Evolutionary conservation across 2,329 filamentous ascomycete species (phyloP), one percentile per base, ranked within the genome.

Genomic region (Bimuria novae-zelandiae): DNA sequence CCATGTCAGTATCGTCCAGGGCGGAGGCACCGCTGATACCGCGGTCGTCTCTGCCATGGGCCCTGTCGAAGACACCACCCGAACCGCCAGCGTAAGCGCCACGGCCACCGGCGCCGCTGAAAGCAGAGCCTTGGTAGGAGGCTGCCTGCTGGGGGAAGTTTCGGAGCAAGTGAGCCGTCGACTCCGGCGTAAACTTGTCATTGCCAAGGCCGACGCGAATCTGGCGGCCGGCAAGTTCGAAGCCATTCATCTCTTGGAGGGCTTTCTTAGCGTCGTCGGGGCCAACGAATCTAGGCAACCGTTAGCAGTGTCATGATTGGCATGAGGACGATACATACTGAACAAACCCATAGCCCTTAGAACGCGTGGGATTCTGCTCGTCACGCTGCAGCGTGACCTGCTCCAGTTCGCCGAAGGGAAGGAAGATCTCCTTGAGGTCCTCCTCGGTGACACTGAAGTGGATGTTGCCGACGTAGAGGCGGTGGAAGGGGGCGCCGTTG

Each of bases 141-240:
- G 65, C 68, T 33, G 61, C 66, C 65, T 78, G 79, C 70, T 80
- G 87, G 75, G 91, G 89, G 81, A 96, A 95, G 78, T 91, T 91
- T 80, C 95, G 91, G 72, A 96, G 81, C 73, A 96, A 85, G 78
- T 90, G 92, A 75, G 91, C 89, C 77, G 91, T 96, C 77, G 92
- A 94, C 80, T 97, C 94, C 71, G 92, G 89, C 77, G 92, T 97
- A 79, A 97, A 97, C 85, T 97, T 97, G 89, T 99, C 94, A 81
- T 97, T 99, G 78, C 94, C 94, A 80, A 99, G 90, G 77, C 94
- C 94, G 76, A 99, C 95, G 73, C 94, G 92, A 75, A 99, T 97
- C 60, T 92, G 92, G 74, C 94, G 92, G 77, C 92, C 92, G 69
- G 94, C 94, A 65, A 99, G 87, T 78, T 97, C 94, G 79, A 97